Evolutionary conservation across 2,329 filamentous ascomycete species (phyloP), one percentile per base, ranked within the genome.

Genomic region (Xylariaceae sp.): DNA sequence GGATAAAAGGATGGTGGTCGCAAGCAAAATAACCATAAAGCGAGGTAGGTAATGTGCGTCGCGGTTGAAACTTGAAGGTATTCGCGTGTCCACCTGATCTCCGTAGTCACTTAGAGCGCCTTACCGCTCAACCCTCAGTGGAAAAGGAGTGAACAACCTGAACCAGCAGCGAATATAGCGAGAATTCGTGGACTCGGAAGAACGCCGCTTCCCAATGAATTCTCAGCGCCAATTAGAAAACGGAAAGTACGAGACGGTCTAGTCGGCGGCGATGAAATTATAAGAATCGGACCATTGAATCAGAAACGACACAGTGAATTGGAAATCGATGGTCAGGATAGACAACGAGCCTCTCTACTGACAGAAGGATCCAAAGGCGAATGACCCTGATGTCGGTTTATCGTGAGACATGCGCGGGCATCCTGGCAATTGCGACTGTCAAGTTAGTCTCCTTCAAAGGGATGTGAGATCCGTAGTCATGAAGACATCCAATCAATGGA

Each of bases 121-220:
- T 66, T 15, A 67, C 62, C 68, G 64, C 63, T 62, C 66, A 59
- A 69, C 60, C 52, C 61, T 50, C 45, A 54, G 57, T 61, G 60
- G 59, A 65, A 64, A 68, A 51, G 5, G 13, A 63, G 62, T 68
- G 67, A 64, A 70, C 68, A 75, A 76, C 82, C 82, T 84, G 82
- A 84, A 76, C 82, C 82, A 85, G 83, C 82, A 84, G 82, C 73
- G 73, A 71, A 71, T 65, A 70, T 72, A 75, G 69, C 70, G 72
- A 78, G 76, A 72, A 70, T 73, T 72, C 68, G 68, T 66, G 63
- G 64, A 68, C 63, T 74, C 72, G 69, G 69, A 73, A 73, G 69
- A 70, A 66, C 72, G 72, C 70, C 72, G 69, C 69, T 70, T 73
- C 70, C 74, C 73, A 75, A 73, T 77, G 77, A 75, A 73, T 75